Evolutionary conservation across 257 asterid species (phyloP).

Genomic region (Cruciata laevipes): DNA sequence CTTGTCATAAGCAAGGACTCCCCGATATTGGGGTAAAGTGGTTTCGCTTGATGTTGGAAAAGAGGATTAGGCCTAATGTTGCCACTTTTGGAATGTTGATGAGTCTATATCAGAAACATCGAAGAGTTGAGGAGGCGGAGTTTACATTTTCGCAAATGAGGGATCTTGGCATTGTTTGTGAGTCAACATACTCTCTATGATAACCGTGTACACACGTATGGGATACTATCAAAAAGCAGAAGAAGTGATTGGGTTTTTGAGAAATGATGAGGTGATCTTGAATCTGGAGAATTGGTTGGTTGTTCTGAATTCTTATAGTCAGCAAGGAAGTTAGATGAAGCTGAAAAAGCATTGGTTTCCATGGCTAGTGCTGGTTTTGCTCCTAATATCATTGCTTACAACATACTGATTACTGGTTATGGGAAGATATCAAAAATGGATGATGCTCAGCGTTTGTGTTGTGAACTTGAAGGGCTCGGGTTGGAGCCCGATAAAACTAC

Average conservation of each 20-base stretch:
- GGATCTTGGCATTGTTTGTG: slow-evolving; percentile 45
- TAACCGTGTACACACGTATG: slow-evolving; percentile 68
- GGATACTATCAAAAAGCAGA: slow-evolving; percentile 68
- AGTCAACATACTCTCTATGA: slow-evolving; percentile 88
- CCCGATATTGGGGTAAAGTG: slow-evolving; percentile 54
- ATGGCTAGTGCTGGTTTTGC: slow-evolving; percentile 63
- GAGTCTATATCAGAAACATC: slow-evolving; percentile 66
- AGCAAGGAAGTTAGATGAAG: slow-evolving; percentile 66
- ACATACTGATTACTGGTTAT: slow-evolving; percentile 81
- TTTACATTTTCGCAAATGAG: slow-evolving; percentile 68
- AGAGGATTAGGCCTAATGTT: slow-evolving; percentile 53
- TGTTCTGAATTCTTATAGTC: slow-evolving; percentile 77
- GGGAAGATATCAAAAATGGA: slow-evolving; percentile 64
- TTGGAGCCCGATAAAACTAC: slow-evolving; percentile 77
- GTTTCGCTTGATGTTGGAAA: slow-evolving; percentile 71
- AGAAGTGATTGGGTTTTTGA: slow-evolving; percentile 50
- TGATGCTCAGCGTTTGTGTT: slow-evolving; percentile 45
- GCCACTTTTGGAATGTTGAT: slow-evolving; percentile 92
- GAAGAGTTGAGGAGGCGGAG: slow-evolving; percentile 70
- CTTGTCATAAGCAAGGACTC: slow-evolving; percentile 58
- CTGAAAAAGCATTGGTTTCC: slow-evolving; percentile 42
- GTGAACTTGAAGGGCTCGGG: slow-evolving; percentile 43
- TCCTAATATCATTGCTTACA: slow-evolving; percentile 69
- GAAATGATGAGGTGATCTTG: slow-evolving; percentile 53
- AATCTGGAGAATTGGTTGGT: slow-evolving; percentile 82